Evolutionary conservation across 2,329 filamentous ascomycete species (phyloP).

Genomic region (Onygena corvina): DNA sequence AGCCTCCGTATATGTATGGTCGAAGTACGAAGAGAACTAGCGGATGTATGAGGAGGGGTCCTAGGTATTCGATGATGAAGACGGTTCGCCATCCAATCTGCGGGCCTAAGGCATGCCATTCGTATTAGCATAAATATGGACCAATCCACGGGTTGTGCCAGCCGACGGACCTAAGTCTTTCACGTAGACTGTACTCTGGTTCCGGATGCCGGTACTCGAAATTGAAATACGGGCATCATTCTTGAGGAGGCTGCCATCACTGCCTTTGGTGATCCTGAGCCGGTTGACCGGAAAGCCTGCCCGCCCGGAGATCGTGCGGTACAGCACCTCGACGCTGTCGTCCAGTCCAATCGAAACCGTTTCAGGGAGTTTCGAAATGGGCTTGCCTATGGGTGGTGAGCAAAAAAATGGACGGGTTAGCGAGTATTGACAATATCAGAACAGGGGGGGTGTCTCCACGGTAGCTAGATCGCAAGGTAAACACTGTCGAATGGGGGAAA

Average conservation of each 20-base stretch:
- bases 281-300: constrained; percentile 47
- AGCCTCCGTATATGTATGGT: constrained; percentile 55
- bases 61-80: constrained; percentile 89
- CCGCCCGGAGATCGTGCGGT: constrained; percentile 43
- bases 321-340: constrained; percentile 45
- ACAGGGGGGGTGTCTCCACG: too few species aligned
- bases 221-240: constrained; percentile 44
- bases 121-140: background rate
- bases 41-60: constrained; percentile 77
- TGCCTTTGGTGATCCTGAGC: constrained; percentile 52
- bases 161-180: constrained; percentile 71
- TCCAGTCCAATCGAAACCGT: constrained; percentile 42
- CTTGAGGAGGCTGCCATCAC: constrained; percentile 47
- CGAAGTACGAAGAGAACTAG: constrained; percentile 56
- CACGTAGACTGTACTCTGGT: constrained; percentile 58
- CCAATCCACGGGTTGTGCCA: background rate
- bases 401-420: background rate
- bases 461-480: too few species aligned
- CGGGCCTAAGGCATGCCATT: constrained; percentile 46
- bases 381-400: constrained; percentile 40
- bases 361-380: constrained; percentile 49
- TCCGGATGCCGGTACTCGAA: constrained; percentile 44
- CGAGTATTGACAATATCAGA: background rate
- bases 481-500: background rate
- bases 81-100: constrained; percentile 90